Evolutionary conservation across 2,329 filamentous ascomycete genomes (phyloP).

Genomic region (Ascochyta lentis): DNA sequence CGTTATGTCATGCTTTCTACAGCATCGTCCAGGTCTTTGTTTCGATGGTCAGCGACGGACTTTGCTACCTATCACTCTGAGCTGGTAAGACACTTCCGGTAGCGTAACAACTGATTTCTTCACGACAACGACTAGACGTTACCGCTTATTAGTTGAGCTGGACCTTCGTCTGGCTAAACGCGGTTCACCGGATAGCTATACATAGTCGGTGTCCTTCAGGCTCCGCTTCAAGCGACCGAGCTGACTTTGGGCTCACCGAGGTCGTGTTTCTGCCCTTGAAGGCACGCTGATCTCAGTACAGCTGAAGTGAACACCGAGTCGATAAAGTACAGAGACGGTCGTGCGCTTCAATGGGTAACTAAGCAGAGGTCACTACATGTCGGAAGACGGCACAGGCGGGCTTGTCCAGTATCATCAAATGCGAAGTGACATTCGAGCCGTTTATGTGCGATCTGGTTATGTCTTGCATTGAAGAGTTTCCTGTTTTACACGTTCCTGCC

Average conservation of each 20-base stretch:
- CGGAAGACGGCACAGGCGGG: not conserved
- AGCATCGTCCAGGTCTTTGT: not conserved
- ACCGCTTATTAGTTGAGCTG: not conserved
- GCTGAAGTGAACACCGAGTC: not conserved
- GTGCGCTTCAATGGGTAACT: not conserved
- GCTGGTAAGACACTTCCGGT: not conserved
- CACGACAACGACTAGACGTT: not conserved
- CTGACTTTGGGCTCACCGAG: slow-evolving; percentile 9
- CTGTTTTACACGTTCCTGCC: not conserved
- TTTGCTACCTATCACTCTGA: not conserved
- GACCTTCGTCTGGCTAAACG: not conserved
- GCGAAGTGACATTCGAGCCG: not conserved
- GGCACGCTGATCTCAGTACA: not conserved
- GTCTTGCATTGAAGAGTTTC: slow-evolving; percentile 6
- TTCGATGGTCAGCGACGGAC: not conserved
- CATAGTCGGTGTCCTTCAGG: not conserved
- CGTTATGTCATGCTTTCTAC: not conserved
- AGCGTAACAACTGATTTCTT: not conserved
- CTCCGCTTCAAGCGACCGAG: not conserved
- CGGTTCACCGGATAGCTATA: not conserved
- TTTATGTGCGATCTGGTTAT: not conserved
- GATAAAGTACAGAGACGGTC: not conserved
- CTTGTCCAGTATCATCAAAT: not conserved
- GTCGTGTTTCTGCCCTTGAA: not conserved
- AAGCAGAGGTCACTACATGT: not conserved